Base-by-base conservation (phyloP, 1,284 basidiomycete genomes). In the Tilletia horrida region DNA sequence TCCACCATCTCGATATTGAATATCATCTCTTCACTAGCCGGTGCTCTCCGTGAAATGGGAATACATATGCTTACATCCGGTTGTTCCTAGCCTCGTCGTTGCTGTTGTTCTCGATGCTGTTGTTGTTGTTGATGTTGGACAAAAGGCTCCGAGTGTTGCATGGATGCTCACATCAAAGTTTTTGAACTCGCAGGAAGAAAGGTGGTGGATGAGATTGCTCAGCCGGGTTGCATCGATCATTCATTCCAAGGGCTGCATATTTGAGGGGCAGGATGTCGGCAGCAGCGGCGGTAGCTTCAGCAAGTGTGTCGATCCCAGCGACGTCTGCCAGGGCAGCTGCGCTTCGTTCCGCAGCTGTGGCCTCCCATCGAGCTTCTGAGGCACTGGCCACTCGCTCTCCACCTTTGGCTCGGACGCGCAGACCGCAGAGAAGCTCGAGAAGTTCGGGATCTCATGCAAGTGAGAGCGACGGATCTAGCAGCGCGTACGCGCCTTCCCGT, bases 131-230 rank as follows among this genome's bases (percentile, higher is more conserved):
- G 11, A 11, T 6, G 35, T 11, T 4, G 4, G 35, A 40, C 4
- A 52, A 27, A 52, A 52, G 50, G 50, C 50, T 52, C 50, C 50
- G 50, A 52, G 50, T 27, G 23, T 14, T 11, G 6, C 13, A 52
- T n/a, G n/a, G n/a, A n/a, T n/a, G n/a, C n/a, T n/a, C n/a, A 25
- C 2, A 7, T 21, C 4, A 52, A 21, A 52, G 14, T 23, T 23
- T 25, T 16, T 21, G 50, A 52, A 52, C 11, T 23, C 14, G 16
- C 3, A 52, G 35, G 11, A 40, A 11, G 11, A 40, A 40, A 40
- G 35, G 35, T 40, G 35, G 4, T 40, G 35, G 11, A 40, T 11
- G 35, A 40, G 35, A 4, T n/a, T n/a, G n/a, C n/a, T n/a, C 6
- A 11, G 35, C 11, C 6, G 35, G 4, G 35, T 40, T 40, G 35